Base-by-base conservation (phyloP, 495 filamentous ascomycete genomes). In the Apiosordaria backusii region DNA sequence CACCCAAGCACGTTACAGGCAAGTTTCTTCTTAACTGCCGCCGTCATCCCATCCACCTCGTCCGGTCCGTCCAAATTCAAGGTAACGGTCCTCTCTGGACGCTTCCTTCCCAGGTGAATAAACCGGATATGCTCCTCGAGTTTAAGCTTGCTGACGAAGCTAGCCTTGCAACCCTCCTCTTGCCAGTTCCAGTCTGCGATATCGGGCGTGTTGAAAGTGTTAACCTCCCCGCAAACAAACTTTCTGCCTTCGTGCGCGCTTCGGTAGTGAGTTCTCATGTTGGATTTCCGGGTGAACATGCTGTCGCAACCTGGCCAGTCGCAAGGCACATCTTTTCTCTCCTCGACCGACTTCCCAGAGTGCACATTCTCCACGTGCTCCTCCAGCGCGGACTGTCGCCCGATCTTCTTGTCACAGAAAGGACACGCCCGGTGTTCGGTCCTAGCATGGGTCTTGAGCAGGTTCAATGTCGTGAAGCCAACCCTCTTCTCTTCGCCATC, bases 111-210 rank as follows among this genome's bases (percentile, higher is more conserved):
- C 45, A 95, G 72, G 74, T 97, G 93, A 0, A 88, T 78, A 10
- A 85, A 91, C 22, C 90, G 87, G 50, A 96, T 82, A 68, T 97
- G 93, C 57, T 92, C 89, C 76, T 93, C 90, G 0, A 97, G 80
- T 59, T 84, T 86, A n/a, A 83, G 78, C 74, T 92, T 93, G 65
- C 86, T 87, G 24, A 80, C 79, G 67, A 92, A 93, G 19, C 80
- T 80, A 60, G 84, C 82, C 0, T 87, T 89, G 70, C 93, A 97
- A 3, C 89, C 90, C 62, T 83, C 77, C 35, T 84, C 74, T 25
- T 45, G 57, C 67, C 83, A 84, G 64, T 86, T 79, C 89, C 91
- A 94, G n/a, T 79, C 78, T 4, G 73, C 72, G 1, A 92, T 77
- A 54, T 85, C 86, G n/a, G 82, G 83, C 9, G 83, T 82, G 23